Conservation (phyloP, 2,329 filamentous ascomycete genomes). For the Penicillium concentricum region DNA sequence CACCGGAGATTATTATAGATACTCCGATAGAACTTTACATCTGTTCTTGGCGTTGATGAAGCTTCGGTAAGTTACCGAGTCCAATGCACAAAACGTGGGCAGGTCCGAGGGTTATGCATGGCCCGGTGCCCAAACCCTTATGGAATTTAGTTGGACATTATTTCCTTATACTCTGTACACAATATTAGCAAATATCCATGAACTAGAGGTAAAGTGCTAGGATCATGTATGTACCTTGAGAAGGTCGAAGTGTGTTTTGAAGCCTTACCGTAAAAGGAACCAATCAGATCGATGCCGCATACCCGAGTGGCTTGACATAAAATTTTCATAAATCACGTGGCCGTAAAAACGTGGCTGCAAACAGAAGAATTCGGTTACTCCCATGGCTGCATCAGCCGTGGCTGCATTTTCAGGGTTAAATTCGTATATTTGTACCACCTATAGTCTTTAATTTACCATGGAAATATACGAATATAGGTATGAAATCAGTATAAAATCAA, state of each 20-base stretch:
- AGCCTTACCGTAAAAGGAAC: background rate
- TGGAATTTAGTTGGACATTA: too few species aligned
- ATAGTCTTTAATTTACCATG: background rate
- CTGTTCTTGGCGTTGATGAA: background rate
- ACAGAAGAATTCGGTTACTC: background rate
- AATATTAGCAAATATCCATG: too few species aligned
- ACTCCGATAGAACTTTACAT: background rate
- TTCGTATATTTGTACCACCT: background rate
- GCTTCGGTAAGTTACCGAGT: conserved; percentile 2
- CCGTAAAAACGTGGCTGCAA: conserved; percentile 1
- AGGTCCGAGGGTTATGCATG: background rate
- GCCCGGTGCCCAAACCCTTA: background rate
- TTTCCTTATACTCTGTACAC: too few species aligned
- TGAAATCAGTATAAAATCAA: background rate
- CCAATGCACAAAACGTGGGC: background rate
- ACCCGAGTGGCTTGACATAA: conserved; percentile 19
- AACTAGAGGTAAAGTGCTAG: too few species aligned
- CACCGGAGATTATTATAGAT: background rate
- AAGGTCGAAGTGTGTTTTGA: too few species aligned
- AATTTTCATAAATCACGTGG: conserved; percentile 11
- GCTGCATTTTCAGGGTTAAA: too few species aligned
- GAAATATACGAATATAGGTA: too few species aligned
- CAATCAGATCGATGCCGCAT: conserved; percentile 20
- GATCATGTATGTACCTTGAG: too few species aligned
- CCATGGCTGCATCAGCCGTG: background rate